A percentile compares a stretch with the other conserved stretches of the same genome.
Evolutionary conservation across 2,329 filamentous ascomycete genomes (phyloP).

Genomic region (Aaosphaeria arxii): DNA sequence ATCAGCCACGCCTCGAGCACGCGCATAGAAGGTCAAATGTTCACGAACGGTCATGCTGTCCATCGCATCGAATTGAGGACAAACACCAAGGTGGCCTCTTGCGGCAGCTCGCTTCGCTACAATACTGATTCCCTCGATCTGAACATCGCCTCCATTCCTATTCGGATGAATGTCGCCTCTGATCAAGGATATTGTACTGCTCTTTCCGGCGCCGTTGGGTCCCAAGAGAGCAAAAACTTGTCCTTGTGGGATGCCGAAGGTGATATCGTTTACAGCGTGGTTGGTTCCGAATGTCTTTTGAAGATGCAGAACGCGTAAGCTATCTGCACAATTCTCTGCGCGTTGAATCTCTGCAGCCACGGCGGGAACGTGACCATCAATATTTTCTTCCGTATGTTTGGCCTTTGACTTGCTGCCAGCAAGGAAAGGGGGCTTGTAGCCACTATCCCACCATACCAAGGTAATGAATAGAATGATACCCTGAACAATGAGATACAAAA

Average conservation of each 20-base stretch:
- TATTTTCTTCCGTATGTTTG: constrained; percentile 42
- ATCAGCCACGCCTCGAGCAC: constrained; percentile 73
- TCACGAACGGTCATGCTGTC: constrained; percentile 88
- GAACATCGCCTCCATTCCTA: constrained; percentile 67
- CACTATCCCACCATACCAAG: constrained; percentile 78
- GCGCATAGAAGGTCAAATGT: constrained; percentile 84
- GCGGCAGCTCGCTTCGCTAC: constrained; percentile 69
- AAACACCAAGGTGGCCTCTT: constrained; percentile 79
- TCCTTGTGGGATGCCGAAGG: constrained; percentile 74
- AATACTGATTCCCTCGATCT: constrained; percentile 76
- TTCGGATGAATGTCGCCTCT: constrained; percentile 81
- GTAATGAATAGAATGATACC: constrained; percentile 66
- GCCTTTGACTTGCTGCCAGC: constrained; percentile 32
- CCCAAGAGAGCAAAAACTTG: constrained; percentile 88
- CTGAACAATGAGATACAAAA: constrained; percentile 78
- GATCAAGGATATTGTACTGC: constrained; percentile 83
- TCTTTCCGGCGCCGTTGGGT: constrained; percentile 89
- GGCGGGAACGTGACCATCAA: constrained; percentile 51
- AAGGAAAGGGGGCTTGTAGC: constrained; percentile 56
- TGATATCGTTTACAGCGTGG: constrained; percentile 79
- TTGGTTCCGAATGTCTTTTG: constrained; percentile 76
- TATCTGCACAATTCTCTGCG: constrained; percentile 61
- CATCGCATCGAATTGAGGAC: constrained; percentile 73
- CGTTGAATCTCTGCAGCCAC: constrained; percentile 63
- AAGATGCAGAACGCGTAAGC: constrained; percentile 74